These are phyloP conservation scores for Aspergillus unguis DNA, from an alignment of 2,329 filamentous ascomycete genomes.

Conservation along the genomic window DNA sequence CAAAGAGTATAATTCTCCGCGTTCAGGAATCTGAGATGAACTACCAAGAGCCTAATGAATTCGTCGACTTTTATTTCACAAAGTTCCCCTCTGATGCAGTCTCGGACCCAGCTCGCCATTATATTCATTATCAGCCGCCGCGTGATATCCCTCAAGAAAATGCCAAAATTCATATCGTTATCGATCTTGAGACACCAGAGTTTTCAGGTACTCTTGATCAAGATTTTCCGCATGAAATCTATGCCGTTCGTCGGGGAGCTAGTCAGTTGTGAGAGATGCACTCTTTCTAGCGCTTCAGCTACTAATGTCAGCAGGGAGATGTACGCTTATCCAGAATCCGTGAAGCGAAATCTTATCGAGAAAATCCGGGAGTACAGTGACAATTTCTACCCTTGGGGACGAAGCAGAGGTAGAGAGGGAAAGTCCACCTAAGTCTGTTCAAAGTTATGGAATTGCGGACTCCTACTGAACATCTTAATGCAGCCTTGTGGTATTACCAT, in stretches of 20 bases:
- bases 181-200: slow-evolving; percentile 1
- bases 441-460: too few relatives aligned
- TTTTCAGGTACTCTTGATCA: not conserved
- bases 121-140: slow-evolving; percentile 5
- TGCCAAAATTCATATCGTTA: slow-evolving; percentile 5
- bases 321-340: not conserved
- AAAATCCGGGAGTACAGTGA: not conserved
- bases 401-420: not conserved
- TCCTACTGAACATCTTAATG: too few relatives aligned
- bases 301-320: not conserved
- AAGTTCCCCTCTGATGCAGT: slow-evolving; percentile 3
- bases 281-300: too few relatives aligned
- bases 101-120: not conserved
- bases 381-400: slow-evolving; percentile 1
- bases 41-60: not conserved
- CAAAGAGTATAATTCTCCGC: slow-evolving; percentile 4
- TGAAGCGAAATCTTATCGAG: not conserved
- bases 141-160: slow-evolving; percentile 1
- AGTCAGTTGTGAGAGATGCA: not conserved
- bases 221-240: not conserved
- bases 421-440: too few relatives aligned
- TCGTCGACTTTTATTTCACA: slow-evolving; percentile 1
- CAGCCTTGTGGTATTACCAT: too few relatives aligned
- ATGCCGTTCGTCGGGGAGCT: not conserved
- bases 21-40: not conserved